phyloP scores from a whole-genome alignment of 495 filamentous ascomycete genomes.

The Saxophila tyrrhenica region DNA sequence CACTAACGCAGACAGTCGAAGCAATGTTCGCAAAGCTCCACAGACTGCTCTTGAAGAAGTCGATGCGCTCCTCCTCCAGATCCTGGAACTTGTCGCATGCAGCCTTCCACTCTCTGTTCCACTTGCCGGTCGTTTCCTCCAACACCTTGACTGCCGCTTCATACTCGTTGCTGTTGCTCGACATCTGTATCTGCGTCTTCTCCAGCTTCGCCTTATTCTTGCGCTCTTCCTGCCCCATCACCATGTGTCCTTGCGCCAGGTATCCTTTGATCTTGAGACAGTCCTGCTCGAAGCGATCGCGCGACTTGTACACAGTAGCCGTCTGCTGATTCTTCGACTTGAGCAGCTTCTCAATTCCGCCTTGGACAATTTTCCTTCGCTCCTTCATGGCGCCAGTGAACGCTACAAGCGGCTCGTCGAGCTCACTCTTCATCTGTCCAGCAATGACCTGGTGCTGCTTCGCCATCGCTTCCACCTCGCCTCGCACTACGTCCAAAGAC shows the following conservation, averaged over 20 bases:
- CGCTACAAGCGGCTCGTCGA: conserved; percentile 89
- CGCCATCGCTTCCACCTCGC: conserved; percentile 87
- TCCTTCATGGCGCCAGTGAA: conserved; percentile 93
- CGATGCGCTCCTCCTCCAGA: conserved; percentile 90
- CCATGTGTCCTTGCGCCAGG: conserved; percentile 97
- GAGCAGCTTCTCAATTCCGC: conserved; percentile 80
- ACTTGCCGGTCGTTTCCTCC: conserved; percentile 90
- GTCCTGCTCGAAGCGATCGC: conserved; percentile 93
- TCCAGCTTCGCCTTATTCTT: conserved; percentile 99
- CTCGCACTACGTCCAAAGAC: conserved; percentile 77
- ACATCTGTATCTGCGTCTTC: conserved; percentile 93
- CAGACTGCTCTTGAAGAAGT: conserved; percentile 92
- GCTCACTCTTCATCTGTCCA: conserved; percentile 84
- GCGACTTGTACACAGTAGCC: conserved; percentile 80
- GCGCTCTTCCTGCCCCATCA: conserved; percentile 97
- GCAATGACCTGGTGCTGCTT: conserved; percentile 88
- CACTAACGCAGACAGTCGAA: conserved; percentile 97
- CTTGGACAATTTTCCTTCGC: conserved; percentile 88
- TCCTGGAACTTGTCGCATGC: conserved; percentile 99
- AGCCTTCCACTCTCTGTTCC: conserved; percentile 97
- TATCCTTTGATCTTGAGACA: conserved; percentile 98
- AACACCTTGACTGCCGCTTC: conserved; percentile 81
- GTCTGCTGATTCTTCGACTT: conserved; percentile 92
- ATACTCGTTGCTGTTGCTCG: conserved; percentile 83
- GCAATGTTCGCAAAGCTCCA: conserved; percentile 97